A percentile compares a stretch with the other conserved stretches of the same genome.
These are phyloP conservation scores for Penicillium sp. DNA, from an alignment of 2,329 filamentous ascomycete genomes.

Conservation along the genomic window DNA sequence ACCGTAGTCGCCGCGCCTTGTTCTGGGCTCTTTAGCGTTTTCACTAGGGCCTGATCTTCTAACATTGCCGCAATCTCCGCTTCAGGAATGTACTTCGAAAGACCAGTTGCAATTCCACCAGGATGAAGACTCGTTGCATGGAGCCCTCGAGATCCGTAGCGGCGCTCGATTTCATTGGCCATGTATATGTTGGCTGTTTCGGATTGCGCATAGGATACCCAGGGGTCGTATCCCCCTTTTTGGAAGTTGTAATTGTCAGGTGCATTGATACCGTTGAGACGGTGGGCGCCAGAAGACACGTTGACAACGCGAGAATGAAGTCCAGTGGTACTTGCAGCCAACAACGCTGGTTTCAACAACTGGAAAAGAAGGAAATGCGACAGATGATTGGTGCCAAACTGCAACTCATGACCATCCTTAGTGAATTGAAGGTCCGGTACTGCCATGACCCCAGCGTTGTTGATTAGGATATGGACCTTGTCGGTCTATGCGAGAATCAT, in stretches of 20 bases:
- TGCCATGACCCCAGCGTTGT: too few relatives aligned
- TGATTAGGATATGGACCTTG: too few relatives aligned
- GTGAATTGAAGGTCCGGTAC: slow-evolving; percentile 26
- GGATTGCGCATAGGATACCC: slow-evolving; percentile 46
- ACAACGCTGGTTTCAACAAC: slow-evolving; percentile 39
- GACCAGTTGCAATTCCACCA: too few relatives aligned
- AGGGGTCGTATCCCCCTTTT: slow-evolving; percentile 34
- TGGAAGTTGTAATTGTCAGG: slow-evolving; percentile 43
- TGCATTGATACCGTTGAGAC: slow-evolving; percentile 24
- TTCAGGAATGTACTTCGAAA: too few relatives aligned
- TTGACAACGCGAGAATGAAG: slow-evolving; percentile 50
- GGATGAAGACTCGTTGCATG: too few relatives aligned
- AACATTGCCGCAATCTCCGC: too few relatives aligned
- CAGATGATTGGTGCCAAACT: slow-evolving; percentile 57
- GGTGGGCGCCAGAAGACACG: slow-evolving; percentile 48
- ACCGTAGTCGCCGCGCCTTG: too few relatives aligned
- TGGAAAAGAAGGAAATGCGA: slow-evolving; percentile 56
- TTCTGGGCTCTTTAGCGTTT: too few relatives aligned
- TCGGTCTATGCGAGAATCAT: too few relatives aligned
- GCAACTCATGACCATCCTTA: slow-evolving; percentile 50
- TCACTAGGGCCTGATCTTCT: too few relatives aligned
- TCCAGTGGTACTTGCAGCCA: slow-evolving; percentile 6
- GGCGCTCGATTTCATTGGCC: too few relatives aligned
- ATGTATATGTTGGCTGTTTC: slow-evolving; percentile 52
- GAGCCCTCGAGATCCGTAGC: too few relatives aligned